These are phyloP conservation scores for Trichosporon inkin DNA, from an alignment of 1,284 basidiomycete species.

Conservation along the genomic window DNA sequence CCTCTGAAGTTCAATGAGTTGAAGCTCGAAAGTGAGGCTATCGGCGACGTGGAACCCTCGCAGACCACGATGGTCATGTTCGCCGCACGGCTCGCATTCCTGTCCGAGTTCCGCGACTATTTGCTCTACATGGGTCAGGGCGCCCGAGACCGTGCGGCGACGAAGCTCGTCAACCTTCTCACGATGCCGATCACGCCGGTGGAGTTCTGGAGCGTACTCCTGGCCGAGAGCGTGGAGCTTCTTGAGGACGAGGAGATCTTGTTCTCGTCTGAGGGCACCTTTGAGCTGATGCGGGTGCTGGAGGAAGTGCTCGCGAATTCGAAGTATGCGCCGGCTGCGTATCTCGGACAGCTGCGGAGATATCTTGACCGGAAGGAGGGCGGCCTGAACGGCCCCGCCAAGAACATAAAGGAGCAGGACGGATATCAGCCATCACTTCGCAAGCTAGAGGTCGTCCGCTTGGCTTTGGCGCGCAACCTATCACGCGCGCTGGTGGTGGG, in stretches of 20 bases:
- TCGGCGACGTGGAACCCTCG: not conserved
- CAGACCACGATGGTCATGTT: constrained; percentile 28
- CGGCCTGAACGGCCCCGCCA: not conserved
- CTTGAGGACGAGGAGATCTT: constrained; percentile 50
- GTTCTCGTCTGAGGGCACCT: constrained; percentile 47
- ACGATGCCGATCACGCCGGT: constrained; percentile 49
- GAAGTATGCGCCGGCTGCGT: constrained; percentile 38
- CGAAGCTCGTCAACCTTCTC: constrained; percentile 48
- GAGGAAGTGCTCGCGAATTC: constrained; percentile 49
- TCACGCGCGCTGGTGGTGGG: constrained; percentile 40
- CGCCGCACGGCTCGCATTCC: constrained; percentile 49
- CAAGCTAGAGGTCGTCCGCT: constrained; percentile 51
- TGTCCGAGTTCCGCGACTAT: constrained; percentile 53
- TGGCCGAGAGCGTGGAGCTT: constrained; percentile 49
- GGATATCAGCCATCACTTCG: constrained; percentile 32
- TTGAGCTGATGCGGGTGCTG: constrained; percentile 51
- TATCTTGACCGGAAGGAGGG: constrained; percentile 23
- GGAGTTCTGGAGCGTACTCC: constrained; percentile 50
- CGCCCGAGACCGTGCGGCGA: constrained; percentile 45
- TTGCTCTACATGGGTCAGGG: constrained; percentile 47
- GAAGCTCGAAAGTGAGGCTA: constrained; percentile 9
- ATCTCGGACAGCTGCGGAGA: constrained; percentile 34
- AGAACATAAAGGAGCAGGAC: constrained; percentile 17
- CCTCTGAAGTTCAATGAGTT: constrained; percentile 31
- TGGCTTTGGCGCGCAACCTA: constrained; percentile 49